Evolutionary conservation across 1,284 basidiomycete species (phyloP).

Genomic region (Moesziomyces sp.): DNA sequence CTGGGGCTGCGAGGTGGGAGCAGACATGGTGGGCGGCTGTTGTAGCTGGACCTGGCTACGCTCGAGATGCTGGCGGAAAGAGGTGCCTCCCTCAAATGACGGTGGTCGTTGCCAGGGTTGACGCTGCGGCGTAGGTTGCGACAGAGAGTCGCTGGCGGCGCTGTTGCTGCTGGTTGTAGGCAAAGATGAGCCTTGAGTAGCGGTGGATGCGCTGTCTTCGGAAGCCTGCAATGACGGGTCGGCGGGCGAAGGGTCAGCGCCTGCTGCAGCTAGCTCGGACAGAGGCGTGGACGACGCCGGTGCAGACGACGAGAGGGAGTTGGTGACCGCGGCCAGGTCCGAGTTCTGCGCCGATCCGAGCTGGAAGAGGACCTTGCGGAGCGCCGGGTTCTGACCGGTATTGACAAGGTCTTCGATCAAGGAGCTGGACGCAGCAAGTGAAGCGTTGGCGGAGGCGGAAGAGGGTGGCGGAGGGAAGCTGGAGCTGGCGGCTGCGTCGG

Average conservation of each 20-base stretch:
- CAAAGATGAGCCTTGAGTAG: background rate
- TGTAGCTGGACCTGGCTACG: conserved; percentile 25
- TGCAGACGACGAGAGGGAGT: conserved; percentile 13
- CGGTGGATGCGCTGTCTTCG: background rate
- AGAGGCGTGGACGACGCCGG: conserved; percentile 1
- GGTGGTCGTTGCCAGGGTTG: conserved; percentile 13
- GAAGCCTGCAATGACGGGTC: background rate
- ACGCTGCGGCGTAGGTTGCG: conserved; percentile 6
- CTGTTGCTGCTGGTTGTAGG: conserved; percentile 1
- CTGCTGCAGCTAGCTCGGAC: background rate
- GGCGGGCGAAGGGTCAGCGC: no score
- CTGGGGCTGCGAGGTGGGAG: conserved; percentile 17
- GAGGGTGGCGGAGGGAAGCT: conserved; percentile 21
- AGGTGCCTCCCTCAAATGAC: conserved; percentile 16
- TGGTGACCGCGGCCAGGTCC: conserved; percentile 26
- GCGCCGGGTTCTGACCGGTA: conserved; percentile 38
- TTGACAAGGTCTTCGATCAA: conserved; percentile 38
- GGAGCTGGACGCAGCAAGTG: background rate
- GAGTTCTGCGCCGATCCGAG: conserved; percentile 39
- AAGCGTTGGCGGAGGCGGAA: background rate
- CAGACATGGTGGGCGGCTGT: conserved; percentile 22
- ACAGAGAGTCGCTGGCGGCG: background rate
- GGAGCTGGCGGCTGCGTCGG: conserved; percentile 17
- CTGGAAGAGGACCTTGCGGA: conserved; percentile 48
- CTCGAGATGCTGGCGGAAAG: conserved; percentile 40